Evolutionary conservation across 345 rosid genomes (phyloP), one percentile per base, ranked within the genome.

Genomic region (Turritis glabra): DNA sequence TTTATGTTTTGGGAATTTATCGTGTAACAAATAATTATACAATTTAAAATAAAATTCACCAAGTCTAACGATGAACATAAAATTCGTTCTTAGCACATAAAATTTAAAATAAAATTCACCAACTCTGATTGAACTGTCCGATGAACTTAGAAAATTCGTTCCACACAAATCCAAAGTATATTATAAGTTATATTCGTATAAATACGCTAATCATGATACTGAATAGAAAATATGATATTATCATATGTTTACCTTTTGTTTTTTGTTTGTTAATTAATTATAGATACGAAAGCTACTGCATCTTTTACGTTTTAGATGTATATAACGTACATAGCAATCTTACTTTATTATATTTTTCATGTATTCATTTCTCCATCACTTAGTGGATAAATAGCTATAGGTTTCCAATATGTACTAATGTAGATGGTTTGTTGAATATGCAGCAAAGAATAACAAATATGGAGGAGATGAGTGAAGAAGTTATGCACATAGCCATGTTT

Each of bases 401-500:
- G n/a, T n/a, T n/a, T n/a, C n/a, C n/a, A n/a, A 52, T 26, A 25
- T 6, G 29, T 26, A 3, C 11, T 27, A 27, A 27, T 5, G 5
- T 27, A 2, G 46, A 29, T 30, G 5, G 8, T 14, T 13, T 18
- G 25, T 25, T 61, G 51, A 25, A 50, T 35, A 57, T 9, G 26
- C 53, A 75, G 26, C 53, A 75, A 15, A 56, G 30, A 25, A 5
- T 4, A 67, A 5, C 26, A 51, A 67, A 50, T 27, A 67, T 63
- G 60, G 71, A 44, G 27, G 29, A 69, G 15, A 77, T 22, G 17
- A 22, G 38, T 50, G 63, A 46, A 44, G 38, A 23, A 55, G 58
- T 19, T 51, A 46, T 80, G 53, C 71, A 83, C 77, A 11, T 83
- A 56, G 84, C 59, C 38, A 50, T 83, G 73, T 71, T 83, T 52